Evolutionary conservation across 768 basidiomycete genomes (phyloP).

Genomic region (Cytidiella melzeri): DNA sequence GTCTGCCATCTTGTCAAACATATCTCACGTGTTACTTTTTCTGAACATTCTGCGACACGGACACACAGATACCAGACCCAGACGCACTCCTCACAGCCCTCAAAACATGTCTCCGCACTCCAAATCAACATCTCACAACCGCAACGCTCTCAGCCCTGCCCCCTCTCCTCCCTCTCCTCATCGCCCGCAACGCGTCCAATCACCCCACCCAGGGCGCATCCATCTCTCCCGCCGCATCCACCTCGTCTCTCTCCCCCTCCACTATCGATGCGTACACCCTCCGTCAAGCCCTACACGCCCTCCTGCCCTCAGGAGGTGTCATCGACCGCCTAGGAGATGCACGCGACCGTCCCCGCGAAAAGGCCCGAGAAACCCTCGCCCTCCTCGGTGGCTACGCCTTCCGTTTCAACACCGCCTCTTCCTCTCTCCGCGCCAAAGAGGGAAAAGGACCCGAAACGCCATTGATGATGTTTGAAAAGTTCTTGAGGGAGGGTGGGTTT

Average conservation of each 20-base stretch:
- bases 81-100: conserved; percentile 65
- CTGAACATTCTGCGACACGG: no score
- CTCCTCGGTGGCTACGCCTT: conserved; percentile 69
- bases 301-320: conserved; percentile 71
- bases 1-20: no score
- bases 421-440: conserved; percentile 38
- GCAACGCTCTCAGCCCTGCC: conserved; percentile 71
- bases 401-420: conserved; percentile 39
- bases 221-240: conserved; percentile 35
- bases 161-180: conserved; percentile 56
- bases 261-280: conserved; percentile 51
- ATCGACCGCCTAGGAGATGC: conserved; percentile 79
- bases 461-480: conserved; percentile 61
- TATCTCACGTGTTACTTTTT: no score
- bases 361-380: conserved; percentile 73
- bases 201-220: conserved; percentile 14
- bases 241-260: conserved; percentile 42
- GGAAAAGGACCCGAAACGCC: conserved; percentile 68
- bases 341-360: conserved; percentile 63
- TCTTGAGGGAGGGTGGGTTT: conserved; percentile 65
- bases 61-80: conserved; percentile 65
- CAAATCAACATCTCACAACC: conserved; percentile 76
- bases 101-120: conserved; percentile 69
- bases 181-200: conserved; percentile 26
- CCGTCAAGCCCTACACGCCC: conserved; percentile 59